Base-by-base conservation (phyloP, 78 protist species). In the Dictyostelium intermedium region DNA sequence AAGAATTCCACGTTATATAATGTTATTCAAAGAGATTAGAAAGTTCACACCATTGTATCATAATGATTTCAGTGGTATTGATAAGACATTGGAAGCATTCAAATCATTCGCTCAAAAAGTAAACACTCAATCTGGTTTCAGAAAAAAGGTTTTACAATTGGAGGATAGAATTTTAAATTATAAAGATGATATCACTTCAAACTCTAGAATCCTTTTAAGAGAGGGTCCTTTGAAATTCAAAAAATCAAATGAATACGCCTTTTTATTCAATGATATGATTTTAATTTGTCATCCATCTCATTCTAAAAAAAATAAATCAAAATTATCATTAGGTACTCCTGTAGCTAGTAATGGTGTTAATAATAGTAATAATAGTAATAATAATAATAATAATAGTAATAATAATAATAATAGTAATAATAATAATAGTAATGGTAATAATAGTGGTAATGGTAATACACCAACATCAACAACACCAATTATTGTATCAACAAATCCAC, bases 1-100 rank as follows among this genome's bases (percentile, higher is more conserved):
- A 39, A 77, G 96, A 43, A 53, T 93, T 9, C 96, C 96, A n/a
- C 63, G 96, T 23, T 93, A 93, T 61, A 89, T 84, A 41, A 83
- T 93, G 96, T 77, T 93, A 34, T 63, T 93, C 27, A 85, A 91
- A 41, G 87, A 91, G 60, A 76, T 91, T 32, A 66, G 79, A 32
- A 82, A 83, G 37, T 91, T 41, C 16, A 91, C 95, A 18, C 84
- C 91, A 73, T 39, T 32, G 2, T 16, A 47, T 41, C 95, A 91
- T 32, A 37, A 70, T 1, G 95, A 91, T 32, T 84, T 30, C 34
- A 20, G 25, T 27, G 50, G 61, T n/a, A 76, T 91, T 34, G 76
- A 73, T 45, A 47, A 20, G 7, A 87, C 95, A 37, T 43, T 74
- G 39, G 95, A 91, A 11, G 92, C 91, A 25, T 78, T 91, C 47